Percentiles rank a stretch among this genome's conserved stretches.
phyloP scores from a whole-genome alignment of 768 basidiomycete species.

The Rhizopogon rudus region DNA sequence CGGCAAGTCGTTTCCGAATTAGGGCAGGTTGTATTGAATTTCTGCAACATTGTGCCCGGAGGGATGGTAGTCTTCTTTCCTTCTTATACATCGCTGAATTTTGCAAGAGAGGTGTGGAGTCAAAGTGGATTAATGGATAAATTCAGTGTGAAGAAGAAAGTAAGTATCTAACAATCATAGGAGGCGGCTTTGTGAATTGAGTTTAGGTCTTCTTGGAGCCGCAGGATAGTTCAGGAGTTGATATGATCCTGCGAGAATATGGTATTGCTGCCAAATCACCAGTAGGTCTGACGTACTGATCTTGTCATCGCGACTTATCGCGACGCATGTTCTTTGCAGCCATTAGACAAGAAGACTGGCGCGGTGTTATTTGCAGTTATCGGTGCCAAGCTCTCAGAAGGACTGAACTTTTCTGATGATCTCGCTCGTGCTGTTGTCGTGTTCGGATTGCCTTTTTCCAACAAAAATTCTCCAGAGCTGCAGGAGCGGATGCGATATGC shows the following conservation, averaged over 20 bases:
- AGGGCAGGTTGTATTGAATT: slow-evolving; percentile 79
- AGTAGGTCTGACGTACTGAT: not conserved
- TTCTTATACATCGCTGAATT: slow-evolving; percentile 78
- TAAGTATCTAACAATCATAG: slow-evolving; percentile 20
- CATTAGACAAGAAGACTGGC: slow-evolving; percentile 39
- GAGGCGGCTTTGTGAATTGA: not conserved
- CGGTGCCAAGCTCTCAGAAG: slow-evolving; percentile 96
- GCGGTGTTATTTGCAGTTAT: slow-evolving; percentile 92
- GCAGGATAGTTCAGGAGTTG: slow-evolving; percentile 64
- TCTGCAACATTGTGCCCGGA: slow-evolving; percentile 70
- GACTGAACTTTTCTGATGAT: slow-evolving; percentile 71
- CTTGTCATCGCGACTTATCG: slow-evolving; percentile 4
- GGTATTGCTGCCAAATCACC: slow-evolving; percentile 37
- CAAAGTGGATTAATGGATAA: slow-evolving; percentile 56
- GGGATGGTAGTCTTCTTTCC: slow-evolving; percentile 95
- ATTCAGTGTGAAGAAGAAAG: slow-evolving; percentile 71
- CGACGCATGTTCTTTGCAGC: slow-evolving; percentile 11
- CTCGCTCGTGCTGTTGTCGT: slow-evolving; percentile 84
- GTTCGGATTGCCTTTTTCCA: slow-evolving; percentile 91
- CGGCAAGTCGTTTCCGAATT: slow-evolving; percentile 68
- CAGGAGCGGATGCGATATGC: slow-evolving; percentile 91
- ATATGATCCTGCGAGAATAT: slow-evolving; percentile 71
- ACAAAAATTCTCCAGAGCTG: slow-evolving; percentile 85
- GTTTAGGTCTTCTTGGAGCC: slow-evolving; percentile 90
- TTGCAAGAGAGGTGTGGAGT: slow-evolving; percentile 63